phyloP scores from a whole-genome alignment of 139 green algal genomes.

The Chlamydomonas schloesseri region DNA sequence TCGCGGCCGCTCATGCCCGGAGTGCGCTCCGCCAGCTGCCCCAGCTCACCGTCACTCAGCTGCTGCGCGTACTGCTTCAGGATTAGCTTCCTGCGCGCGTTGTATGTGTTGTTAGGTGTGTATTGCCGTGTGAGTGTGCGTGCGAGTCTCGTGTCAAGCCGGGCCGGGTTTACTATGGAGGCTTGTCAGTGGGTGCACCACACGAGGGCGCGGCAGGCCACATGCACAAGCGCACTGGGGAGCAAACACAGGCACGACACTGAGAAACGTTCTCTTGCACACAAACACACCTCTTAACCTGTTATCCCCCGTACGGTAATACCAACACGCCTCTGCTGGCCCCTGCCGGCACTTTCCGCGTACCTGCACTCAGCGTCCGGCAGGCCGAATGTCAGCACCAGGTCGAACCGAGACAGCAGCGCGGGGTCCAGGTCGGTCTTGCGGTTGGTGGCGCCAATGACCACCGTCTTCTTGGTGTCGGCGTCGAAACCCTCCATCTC shows the following conservation, averaged over 20 bases:
- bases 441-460: constrained; percentile 94
- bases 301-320: too few relatives aligned
- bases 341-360: too few relatives aligned
- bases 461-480: constrained; percentile 60
- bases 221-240: too few relatives aligned
- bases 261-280: too few relatives aligned
- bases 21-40: constrained; percentile 66
- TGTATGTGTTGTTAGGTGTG: too few relatives aligned
- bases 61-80: constrained; percentile 87
- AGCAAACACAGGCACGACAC: too few relatives aligned
- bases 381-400: constrained; percentile 80
- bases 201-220: too few relatives aligned
- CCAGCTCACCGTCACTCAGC: constrained; percentile 59
- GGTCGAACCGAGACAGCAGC: constrained; percentile 82
- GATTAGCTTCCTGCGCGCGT: constrained; percentile 71
- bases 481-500: constrained; percentile 84
- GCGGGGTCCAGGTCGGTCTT: constrained; percentile 90
- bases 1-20: constrained; percentile 86
- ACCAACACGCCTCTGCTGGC: too few relatives aligned
- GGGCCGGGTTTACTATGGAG: too few relatives aligned
- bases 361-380: constrained; percentile 69
- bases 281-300: too few relatives aligned
- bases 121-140: not conserved
- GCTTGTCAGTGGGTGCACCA: too few relatives aligned
- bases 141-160: too few relatives aligned